phyloP scores from a whole-genome alignment of 306 rosid species.

The Casuarina cunninghamiana region DNA sequence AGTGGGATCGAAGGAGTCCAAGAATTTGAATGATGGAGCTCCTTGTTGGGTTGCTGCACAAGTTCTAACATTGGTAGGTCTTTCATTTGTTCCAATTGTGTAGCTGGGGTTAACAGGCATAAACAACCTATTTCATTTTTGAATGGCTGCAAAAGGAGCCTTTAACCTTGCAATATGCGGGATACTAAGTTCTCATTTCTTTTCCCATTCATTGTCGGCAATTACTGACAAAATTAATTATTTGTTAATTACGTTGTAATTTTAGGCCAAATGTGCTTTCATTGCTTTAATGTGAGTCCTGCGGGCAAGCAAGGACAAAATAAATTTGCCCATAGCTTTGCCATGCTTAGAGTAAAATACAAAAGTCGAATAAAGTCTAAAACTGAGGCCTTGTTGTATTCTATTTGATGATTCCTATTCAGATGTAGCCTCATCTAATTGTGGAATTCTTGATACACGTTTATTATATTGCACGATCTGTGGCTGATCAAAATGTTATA shows the following conservation, averaged over 20 bases:
- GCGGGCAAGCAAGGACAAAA: not conserved
- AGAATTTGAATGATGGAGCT: constrained; percentile 37
- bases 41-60: constrained; percentile 63
- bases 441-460: constrained; percentile 1
- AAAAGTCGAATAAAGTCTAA: not conserved
- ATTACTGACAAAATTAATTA: constrained; percentile 3
- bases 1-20: constrained; percentile 29
- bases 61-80: constrained; percentile 67
- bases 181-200: constrained; percentile 13
- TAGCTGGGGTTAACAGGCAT: constrained; percentile 6
- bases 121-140: not conserved
- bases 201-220: constrained; percentile 20
- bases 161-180: not conserved
- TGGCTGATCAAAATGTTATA: constrained; percentile 14
- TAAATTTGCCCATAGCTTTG: too few relatives aligned
- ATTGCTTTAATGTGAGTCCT: not conserved
- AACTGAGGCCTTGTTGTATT: not conserved
- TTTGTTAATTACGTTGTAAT: too few relatives aligned
- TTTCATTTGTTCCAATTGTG: constrained; percentile 24
- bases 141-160: not conserved
- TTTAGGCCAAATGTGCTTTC: too few relatives aligned
- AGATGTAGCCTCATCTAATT: not conserved
- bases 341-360: not conserved
- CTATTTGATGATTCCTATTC: not conserved
- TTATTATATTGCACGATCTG: constrained; percentile 5